Base-by-base conservation (phyloP, 768 basidiomycete genomes). In the Antrodiella citrinella region DNA sequence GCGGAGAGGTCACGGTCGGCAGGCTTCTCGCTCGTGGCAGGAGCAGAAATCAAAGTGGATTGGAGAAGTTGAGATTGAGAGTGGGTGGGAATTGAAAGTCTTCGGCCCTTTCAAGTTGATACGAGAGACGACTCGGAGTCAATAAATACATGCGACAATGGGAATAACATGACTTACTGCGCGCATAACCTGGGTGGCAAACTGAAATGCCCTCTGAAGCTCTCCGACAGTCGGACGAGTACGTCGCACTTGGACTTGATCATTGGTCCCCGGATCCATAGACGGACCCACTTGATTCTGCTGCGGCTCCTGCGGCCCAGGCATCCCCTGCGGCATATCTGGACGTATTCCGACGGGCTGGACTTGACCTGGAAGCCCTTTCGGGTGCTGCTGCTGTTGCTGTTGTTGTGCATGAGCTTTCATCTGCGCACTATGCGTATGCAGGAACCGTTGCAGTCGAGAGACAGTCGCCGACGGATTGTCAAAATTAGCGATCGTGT, bases 1-100 rank as follows among this genome's bases (percentile, higher is more conserved):
- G 23, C 3, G 48, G 39, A 9, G 46, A 12, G 45, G 48, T 11
- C 52, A 18, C 4, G 51, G 54, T 24, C 13, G 2, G 44, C 21
- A 51, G 12, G 12, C 51, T 21, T 12, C 30, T 20, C n/a, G n/a
- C n/a, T n/a, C n/a, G 40, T 42, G 40, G 26, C 50, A 42, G 20
- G 10, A 51, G 65, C 75, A 43, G 71, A 60, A 24, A 59, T 65
- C 2, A 74, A 72, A 0, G 73, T 74, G 0, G 76, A 67, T 7
- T 69, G 67, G 58, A 18, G 18, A 13, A 20, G 48, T n/a, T 39
- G 24, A 13, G 72, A 68, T 65, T 23, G 69, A 59, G 35, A 26
- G 43, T 61, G 4, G 26, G 48, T 52, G 38, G 7, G 56, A 44
- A 4, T 57, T 47, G 60, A 73, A 69, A 44, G 56, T 61, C 4